phyloP scores from a whole-genome alignment of 441 rosid genomes.

The Aleurites moluccanus region DNA sequence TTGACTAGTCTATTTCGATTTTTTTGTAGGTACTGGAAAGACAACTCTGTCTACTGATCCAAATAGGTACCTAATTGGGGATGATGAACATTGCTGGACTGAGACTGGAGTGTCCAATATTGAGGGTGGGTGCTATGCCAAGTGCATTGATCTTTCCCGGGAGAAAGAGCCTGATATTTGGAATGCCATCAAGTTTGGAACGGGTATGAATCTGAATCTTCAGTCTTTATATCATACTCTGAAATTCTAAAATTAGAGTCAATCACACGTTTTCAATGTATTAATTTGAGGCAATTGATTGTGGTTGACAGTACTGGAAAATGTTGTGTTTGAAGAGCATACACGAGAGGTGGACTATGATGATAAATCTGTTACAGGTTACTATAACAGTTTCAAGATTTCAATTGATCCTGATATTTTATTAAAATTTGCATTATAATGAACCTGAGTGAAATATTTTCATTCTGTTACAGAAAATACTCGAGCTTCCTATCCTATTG shows the following conservation, averaged over 20 bases:
- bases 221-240: background rate
- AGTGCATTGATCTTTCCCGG: constrained; percentile 87
- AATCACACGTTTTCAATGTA: background rate
- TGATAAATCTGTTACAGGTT: constrained; percentile 91
- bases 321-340: constrained; percentile 95
- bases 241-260: background rate
- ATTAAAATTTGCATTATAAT: background rate
- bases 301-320: constrained; percentile 74
- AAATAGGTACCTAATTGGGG: constrained; percentile 86
- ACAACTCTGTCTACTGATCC: constrained; percentile 96
- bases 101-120: constrained; percentile 93
- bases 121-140: constrained; percentile 98
- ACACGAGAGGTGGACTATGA: constrained; percentile 78
- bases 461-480: constrained; percentile 68
- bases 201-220: constrained; percentile 44
- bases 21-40: constrained; percentile 76
- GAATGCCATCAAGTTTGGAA: constrained; percentile 96
- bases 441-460: no score
- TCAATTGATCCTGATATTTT: background rate
- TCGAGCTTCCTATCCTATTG: constrained; percentile 95
- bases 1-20: constrained; percentile 27
- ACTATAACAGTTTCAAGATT: background rate
- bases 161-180: constrained; percentile 97
- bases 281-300: constrained; percentile 8
- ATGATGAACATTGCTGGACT: constrained; percentile 96